A percentile compares a stretch with the other conserved stretches of the same genome.
Conservation (phyloP, 164 flowering plant species). For the Sextonia rubra region DNA sequence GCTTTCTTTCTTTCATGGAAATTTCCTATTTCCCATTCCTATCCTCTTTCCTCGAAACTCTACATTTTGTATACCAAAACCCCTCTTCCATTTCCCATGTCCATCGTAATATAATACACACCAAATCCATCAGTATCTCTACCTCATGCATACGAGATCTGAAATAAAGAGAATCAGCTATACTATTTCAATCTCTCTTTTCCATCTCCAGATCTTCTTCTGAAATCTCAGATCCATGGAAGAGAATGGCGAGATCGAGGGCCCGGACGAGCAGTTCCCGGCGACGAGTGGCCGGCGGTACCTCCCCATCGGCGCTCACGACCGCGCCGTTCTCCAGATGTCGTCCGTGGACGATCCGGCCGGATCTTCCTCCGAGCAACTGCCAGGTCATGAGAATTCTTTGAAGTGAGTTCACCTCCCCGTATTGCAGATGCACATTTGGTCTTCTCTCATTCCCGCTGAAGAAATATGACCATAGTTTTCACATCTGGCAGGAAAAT, state of each 20-base stretch:
- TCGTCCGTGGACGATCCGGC: conserved; percentile 34
- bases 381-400: conserved; percentile 7
- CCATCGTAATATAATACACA: too few relatives aligned
- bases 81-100: too few relatives aligned
- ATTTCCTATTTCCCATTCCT: too few relatives aligned
- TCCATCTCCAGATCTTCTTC: background rate
- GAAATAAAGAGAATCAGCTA: too few relatives aligned
- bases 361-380: conserved; percentile 28
- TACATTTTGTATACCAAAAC: too few relatives aligned
- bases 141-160: too few relatives aligned
- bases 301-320: conserved; percentile 58
- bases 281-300: conserved; percentile 37
- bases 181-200: too few relatives aligned
- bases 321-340: conserved; percentile 66
- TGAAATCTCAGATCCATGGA: conserved; percentile 16
- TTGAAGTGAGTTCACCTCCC: conserved; percentile 26
- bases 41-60: too few relatives aligned
- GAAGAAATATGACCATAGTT: background rate
- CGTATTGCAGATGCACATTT: background rate
- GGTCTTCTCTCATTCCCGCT: background rate
- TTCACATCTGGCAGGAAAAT: conserved; percentile 39
- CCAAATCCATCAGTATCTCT: too few relatives aligned
- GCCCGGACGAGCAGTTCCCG: conserved; percentile 29
- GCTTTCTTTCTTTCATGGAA: too few relatives aligned
- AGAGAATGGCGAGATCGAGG: conserved; percentile 30